A percentile compares a stretch with the other conserved stretches of the same genome.
phyloP scores from a whole-genome alignment of 78 protist genomes.

The Chrysochromulina tobinii region DNA sequence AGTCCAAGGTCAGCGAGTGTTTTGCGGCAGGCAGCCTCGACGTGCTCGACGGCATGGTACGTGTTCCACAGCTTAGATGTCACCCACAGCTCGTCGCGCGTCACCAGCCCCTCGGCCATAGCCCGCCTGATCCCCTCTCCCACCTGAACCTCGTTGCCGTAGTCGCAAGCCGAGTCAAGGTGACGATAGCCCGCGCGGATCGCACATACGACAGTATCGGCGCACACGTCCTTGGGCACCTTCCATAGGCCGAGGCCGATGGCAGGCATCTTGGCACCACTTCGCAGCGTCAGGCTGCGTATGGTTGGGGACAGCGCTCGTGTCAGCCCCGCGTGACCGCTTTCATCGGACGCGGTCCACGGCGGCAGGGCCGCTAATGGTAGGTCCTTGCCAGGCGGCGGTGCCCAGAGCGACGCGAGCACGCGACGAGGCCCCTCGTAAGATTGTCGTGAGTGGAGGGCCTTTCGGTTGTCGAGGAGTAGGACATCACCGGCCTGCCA shows the following conservation, averaged over 20 bases:
- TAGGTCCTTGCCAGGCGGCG: neutral
- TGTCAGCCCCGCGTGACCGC: too few relatives aligned
- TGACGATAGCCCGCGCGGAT: slow-evolving; percentile 33
- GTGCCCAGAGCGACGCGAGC: slow-evolving; percentile 13
- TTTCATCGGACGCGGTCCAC: too few relatives aligned
- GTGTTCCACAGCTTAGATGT: slow-evolving; percentile 80
- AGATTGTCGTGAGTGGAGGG: neutral
- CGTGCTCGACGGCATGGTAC: slow-evolving; percentile 58
- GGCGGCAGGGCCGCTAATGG: too few relatives aligned
- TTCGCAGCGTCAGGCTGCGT: too few relatives aligned
- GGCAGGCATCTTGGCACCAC: neutral
- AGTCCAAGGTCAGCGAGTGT: slow-evolving; percentile 62
- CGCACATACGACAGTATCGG: neutral
- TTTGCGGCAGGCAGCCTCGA: slow-evolving; percentile 48
- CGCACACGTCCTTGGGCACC: neutral
- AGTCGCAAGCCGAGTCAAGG: slow-evolving; percentile 28
- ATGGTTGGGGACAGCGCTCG: too few relatives aligned
- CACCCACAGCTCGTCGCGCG: slow-evolving; percentile 25
- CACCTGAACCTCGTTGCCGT: slow-evolving; percentile 12
- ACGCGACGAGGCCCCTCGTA: neutral
- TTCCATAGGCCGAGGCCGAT: slow-evolving; percentile 5
- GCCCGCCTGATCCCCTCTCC: slow-evolving; percentile 2
- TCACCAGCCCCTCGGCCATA: neutral
- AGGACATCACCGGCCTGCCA: neutral
- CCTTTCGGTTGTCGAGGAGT: neutral